These are phyloP conservation scores for Fusarium sp. DNA, from an alignment of 2,329 filamentous ascomycete species.

Conservation along the genomic window DNA sequence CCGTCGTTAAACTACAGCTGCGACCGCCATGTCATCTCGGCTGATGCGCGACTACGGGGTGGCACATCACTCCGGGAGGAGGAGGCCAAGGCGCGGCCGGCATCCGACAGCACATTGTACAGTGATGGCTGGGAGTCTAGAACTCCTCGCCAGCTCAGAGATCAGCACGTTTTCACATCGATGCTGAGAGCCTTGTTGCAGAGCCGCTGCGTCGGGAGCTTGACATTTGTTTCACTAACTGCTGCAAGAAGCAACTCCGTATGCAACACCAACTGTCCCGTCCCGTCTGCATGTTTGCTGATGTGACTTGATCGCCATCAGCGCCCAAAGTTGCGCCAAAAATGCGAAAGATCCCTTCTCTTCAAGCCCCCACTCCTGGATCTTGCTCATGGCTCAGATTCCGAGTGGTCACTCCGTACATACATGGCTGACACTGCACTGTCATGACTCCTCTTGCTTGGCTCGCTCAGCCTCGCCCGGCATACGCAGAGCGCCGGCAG, in stretches of 20 bases:
- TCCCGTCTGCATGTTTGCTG: slow-evolving; percentile 14
- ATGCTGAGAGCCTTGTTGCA: slow-evolving; percentile 18
- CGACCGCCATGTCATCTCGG: slow-evolving; percentile 18
- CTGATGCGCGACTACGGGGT: neutral
- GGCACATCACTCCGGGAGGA: neutral
- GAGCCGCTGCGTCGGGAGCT: neutral
- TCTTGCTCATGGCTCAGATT: slow-evolving; percentile 31
- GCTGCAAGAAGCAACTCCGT: neutral
- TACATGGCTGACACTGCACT: slow-evolving; percentile 1
- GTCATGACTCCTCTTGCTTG: neutral
- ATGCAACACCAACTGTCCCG: neutral
- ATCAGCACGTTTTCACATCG: slow-evolving; percentile 4
- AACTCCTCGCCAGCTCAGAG: slow-evolving; percentile 4
- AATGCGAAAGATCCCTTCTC: slow-evolving; percentile 10
- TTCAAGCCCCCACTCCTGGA: slow-evolving; percentile 10
- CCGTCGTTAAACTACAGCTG: slow-evolving; percentile 3
- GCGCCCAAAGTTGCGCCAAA: neutral
- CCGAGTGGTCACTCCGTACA: neutral
- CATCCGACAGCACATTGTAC: neutral
- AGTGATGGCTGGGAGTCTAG: slow-evolving; percentile 14
- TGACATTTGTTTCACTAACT: slow-evolving; percentile 4
- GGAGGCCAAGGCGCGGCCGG: slow-evolving; percentile 8
- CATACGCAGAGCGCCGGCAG: slow-evolving; percentile 4
- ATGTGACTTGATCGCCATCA: slow-evolving; percentile 18
- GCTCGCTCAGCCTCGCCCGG: slow-evolving; percentile 15